Conservation (phyloP, 2,329 filamentous ascomycete genomes). For the Talaromyces sp. region DNA sequence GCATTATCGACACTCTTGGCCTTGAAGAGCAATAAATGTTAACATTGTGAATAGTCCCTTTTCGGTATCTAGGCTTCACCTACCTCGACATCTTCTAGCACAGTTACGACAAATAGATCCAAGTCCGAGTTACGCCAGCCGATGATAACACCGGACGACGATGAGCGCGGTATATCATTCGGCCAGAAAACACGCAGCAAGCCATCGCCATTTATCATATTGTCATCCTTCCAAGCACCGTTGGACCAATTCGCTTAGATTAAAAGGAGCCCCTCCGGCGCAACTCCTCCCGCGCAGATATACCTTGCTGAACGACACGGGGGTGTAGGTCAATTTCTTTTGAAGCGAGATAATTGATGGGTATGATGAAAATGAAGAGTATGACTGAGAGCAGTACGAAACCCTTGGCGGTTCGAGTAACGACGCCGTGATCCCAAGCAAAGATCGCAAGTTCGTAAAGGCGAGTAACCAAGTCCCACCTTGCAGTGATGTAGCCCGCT, state of each 20-base stretch:
- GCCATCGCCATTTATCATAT: constrained; percentile 68
- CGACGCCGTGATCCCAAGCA: constrained; percentile 97
- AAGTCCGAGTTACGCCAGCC: constrained; percentile 92
- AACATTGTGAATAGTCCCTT: background rate
- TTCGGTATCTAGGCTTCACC: constrained; percentile 29
- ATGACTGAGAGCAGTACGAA: constrained; percentile 77
- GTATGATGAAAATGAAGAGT: constrained; percentile 80
- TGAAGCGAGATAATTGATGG: constrained; percentile 76
- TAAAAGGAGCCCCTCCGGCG: constrained; percentile 92
- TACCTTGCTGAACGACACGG: constrained; percentile 69
- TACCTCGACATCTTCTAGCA: constrained; percentile 88
- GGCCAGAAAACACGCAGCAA: constrained; percentile 99
- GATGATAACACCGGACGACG: constrained; percentile 78
- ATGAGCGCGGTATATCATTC: constrained; percentile 70
- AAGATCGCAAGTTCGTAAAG: constrained; percentile 96
- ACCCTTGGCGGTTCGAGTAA: constrained; percentile 82
- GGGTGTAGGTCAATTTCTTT: constrained; percentile 83
- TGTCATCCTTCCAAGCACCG: constrained; percentile 47
- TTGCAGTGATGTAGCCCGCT: constrained; percentile 97
- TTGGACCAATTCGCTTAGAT: constrained; percentile 22
- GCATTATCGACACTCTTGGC: constrained; percentile 81
- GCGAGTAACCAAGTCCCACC: constrained; percentile 96
- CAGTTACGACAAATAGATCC: constrained; percentile 84
- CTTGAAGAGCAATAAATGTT: constrained; percentile 39
- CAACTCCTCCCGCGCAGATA: constrained; percentile 93